These are phyloP conservation scores for Entamoeba invadens DNA, from an alignment of 208 protist genomes.

Conservation along the genomic window DNA sequence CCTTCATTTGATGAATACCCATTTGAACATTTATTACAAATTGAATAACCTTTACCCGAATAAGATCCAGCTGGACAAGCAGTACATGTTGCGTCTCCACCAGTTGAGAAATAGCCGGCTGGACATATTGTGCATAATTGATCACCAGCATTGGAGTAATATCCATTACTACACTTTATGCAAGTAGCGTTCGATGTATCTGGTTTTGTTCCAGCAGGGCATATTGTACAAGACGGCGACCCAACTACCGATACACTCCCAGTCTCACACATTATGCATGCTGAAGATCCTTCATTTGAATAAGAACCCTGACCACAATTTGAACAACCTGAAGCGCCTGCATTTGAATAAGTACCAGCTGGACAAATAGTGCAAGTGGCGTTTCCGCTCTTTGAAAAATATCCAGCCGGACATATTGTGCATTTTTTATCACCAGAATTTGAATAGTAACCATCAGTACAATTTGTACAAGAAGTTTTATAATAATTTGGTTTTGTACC, in stretches of 20 bases:
- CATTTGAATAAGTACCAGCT: background rate
- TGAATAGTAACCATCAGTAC: background rate
- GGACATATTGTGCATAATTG: background rate
- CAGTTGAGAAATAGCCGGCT: background rate
- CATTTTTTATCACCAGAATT: background rate
- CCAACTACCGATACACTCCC: background rate
- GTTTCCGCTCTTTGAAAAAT: background rate
- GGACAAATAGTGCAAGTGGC: background rate
- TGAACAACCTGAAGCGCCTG: background rate
- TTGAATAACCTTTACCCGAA: background rate
- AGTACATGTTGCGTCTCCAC: background rate
- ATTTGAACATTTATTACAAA: background rate
- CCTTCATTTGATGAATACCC: background rate
- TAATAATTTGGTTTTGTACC: background rate
- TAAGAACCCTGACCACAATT: background rate
- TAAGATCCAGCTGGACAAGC: constrained; percentile 3
- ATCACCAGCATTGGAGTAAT: background rate
- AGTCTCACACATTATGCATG: background rate
- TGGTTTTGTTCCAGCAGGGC: background rate
- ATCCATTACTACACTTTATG: background rate
- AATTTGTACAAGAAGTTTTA: background rate
- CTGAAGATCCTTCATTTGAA: background rate
- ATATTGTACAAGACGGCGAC: background rate
- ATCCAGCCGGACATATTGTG: background rate
- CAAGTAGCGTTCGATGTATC: background rate